A percentile compares a stretch with the other conserved stretches of the same genome.
phyloP scores from a whole-genome alignment of 352 stramenopile genomes.

The Globisporangium orthogonon region DNA sequence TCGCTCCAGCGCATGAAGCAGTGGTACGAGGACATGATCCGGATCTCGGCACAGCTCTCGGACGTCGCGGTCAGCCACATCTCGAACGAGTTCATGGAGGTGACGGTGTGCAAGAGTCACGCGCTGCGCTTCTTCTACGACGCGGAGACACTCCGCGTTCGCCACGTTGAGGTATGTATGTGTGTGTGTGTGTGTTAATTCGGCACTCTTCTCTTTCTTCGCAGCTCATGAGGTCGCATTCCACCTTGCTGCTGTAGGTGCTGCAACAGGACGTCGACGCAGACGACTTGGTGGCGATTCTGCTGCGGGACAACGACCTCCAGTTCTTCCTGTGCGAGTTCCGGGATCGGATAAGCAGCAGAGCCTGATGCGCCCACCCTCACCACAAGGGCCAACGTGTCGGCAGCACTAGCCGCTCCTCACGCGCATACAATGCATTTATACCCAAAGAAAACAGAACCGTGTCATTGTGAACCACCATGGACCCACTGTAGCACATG shows the following conservation, averaged over 20 bases:
- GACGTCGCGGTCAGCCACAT: slow-evolving; percentile 54
- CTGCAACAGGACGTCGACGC: slow-evolving; percentile 18
- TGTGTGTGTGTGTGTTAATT: not conserved
- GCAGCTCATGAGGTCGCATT: not conserved
- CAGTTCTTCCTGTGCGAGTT: slow-evolving; percentile 57
- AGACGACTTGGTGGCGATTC: slow-evolving; percentile 43
- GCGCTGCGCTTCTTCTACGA: slow-evolving; percentile 56
- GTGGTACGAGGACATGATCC: slow-evolving; percentile 64
- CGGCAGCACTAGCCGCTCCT: not conserved
- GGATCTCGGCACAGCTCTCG: slow-evolving; percentile 43
- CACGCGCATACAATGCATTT: not conserved
- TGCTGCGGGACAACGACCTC: slow-evolving; percentile 52
- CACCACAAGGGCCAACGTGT: too few species aligned
- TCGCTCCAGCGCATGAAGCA: slow-evolving; percentile 69
- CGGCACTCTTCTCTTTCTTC: slow-evolving; percentile 2
- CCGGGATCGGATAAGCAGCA: slow-evolving; percentile 31
- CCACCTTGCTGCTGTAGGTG: slow-evolving; percentile 14
- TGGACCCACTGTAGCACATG: not conserved
- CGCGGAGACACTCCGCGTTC: slow-evolving; percentile 40
- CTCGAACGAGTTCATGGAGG: slow-evolving; percentile 51
- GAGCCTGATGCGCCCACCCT: not conserved
- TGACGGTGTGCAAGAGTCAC: slow-evolving; percentile 45
- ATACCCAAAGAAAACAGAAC: not conserved
- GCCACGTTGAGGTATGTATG: slow-evolving; percentile 45
- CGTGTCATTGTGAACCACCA: not conserved